Evolutionary conservation across 306 rosid genomes (phyloP).

Genomic region (Vigna reflexopilosa): DNA sequence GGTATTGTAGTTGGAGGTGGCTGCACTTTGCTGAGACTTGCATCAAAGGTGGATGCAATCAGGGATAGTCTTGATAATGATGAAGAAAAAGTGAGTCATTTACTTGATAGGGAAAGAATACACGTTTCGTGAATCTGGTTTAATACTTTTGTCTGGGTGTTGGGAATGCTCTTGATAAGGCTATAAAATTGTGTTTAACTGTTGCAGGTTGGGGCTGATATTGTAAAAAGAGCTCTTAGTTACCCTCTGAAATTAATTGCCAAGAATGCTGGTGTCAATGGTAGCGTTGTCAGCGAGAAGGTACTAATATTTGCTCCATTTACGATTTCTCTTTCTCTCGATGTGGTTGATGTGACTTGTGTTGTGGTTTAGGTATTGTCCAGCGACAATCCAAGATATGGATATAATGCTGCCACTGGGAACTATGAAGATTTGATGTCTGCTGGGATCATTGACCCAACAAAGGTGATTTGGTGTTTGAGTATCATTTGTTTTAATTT

Average conservation of each 20-base stretch:
- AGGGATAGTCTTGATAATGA: constrained; percentile 79
- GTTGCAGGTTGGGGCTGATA: constrained; percentile 94
- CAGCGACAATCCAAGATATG: constrained; percentile 71
- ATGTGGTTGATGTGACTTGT: constrained; percentile 7
- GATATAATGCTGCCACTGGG: constrained; percentile 98
- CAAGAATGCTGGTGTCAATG: constrained; percentile 98
- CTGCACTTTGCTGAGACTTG: constrained; percentile 92
- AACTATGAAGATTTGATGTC: constrained; percentile 96
- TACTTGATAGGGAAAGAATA: not conserved
- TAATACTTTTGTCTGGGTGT: constrained; percentile 1
- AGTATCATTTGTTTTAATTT: not conserved
- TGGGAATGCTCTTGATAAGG: constrained; percentile 5
- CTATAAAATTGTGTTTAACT: constrained; percentile 6
- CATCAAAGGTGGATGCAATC: constrained; percentile 93
- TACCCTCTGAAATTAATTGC: constrained; percentile 97
- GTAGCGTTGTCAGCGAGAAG: constrained; percentile 99
- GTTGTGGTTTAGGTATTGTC: constrained; percentile 70
- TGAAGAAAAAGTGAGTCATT: constrained; percentile 81
- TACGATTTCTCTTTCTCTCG: no score
- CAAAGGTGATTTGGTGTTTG: constrained; percentile 68
- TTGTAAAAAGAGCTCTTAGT: constrained; percentile 91
- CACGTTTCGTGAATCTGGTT: not conserved
- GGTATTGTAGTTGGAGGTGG: constrained; percentile 99
- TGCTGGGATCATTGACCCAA: constrained; percentile 97
- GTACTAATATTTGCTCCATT: constrained; percentile 45